Percentiles rank a stretch among this genome's conserved stretches.
Evolutionary conservation across 306 rosid species (phyloP).

Genomic region (Prunus padus): DNA sequence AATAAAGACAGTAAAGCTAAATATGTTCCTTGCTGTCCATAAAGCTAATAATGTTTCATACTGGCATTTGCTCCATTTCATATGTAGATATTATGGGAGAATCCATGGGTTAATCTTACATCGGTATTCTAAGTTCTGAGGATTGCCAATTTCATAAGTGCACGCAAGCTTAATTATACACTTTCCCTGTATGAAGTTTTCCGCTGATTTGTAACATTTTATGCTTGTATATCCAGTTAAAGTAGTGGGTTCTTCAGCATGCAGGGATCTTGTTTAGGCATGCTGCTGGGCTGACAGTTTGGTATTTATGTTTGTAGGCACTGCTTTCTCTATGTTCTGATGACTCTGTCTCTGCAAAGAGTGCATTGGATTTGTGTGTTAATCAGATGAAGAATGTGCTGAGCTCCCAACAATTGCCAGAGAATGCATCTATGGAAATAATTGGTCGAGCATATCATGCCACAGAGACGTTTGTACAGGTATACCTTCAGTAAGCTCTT

Average conservation of each 20-base stretch:
- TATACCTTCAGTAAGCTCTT: slow-evolving; percentile 26
- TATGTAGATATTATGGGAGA: background rate
- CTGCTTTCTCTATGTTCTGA: slow-evolving; percentile 90
- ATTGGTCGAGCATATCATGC: slow-evolving; percentile 97
- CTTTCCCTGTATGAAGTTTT: background rate
- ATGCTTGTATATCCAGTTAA: background rate
- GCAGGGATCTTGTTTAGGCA: slow-evolving; percentile 1
- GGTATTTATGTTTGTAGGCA: slow-evolving; percentile 56
- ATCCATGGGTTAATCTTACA: background rate
- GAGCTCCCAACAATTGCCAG: slow-evolving; percentile 83
- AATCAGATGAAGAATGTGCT: slow-evolving; percentile 91
- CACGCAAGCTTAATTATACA: background rate
- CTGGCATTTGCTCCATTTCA: slow-evolving; percentile 5
- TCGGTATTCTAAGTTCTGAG: background rate
- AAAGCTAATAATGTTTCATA: background rate
- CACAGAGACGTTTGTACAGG: slow-evolving; percentile 97
- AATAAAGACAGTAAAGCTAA: background rate
- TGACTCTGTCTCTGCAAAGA: slow-evolving; percentile 76
- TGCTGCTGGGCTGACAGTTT: slow-evolving; percentile 37
- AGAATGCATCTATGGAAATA: slow-evolving; percentile 86
- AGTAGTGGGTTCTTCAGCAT: slow-evolving; percentile 5
- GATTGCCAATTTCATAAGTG: background rate
- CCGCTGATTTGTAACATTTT: background rate
- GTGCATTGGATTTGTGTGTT: slow-evolving; percentile 88
- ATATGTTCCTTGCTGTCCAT: background rate